Evolutionary conservation across 1,139 yeast genomes (phyloP).

Genomic region (Petasospora fabianii): DNA sequence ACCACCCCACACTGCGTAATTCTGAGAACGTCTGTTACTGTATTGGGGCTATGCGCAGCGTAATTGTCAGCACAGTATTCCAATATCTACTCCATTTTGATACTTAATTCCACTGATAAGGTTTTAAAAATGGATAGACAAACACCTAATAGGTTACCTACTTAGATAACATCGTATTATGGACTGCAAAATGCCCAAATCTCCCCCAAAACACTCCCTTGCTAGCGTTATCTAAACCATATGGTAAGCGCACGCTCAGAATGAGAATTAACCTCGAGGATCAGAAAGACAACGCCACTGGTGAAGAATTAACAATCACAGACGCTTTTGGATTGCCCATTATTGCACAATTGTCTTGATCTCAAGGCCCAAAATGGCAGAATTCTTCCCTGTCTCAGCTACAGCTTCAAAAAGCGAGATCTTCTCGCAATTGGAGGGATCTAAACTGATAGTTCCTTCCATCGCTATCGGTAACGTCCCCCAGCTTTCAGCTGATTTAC

Average conservation of each 20-base stretch:
- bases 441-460: slow-evolving; percentile 55
- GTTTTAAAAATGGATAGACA: too few species aligned
- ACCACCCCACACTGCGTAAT: slow-evolving; percentile 4
- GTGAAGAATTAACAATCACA: too few species aligned
- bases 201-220: not conserved
- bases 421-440: slow-evolving; percentile 5
- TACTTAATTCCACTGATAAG: too few species aligned
- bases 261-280: too few species aligned
- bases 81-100: too few species aligned
- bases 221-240: not conserved
- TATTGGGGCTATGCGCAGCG: not conserved
- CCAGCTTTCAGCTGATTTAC: slow-evolving; percentile 71
- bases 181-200: too few species aligned
- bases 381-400: not conserved
- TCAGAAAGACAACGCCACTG: too few species aligned
- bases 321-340: too few species aligned
- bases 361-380: not conserved
- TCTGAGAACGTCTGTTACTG: slow-evolving; percentile 1
- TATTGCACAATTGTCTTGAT: too few species aligned
- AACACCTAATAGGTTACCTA: too few species aligned
- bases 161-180: too few species aligned
- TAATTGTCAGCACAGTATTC: not conserved
- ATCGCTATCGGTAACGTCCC: slow-evolving; percentile 90
- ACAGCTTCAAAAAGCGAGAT: not conserved
- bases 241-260: not conserved